phyloP scores from a whole-genome alignment of 768 basidiomycete genomes.

The Termitomyces sp. region DNA sequence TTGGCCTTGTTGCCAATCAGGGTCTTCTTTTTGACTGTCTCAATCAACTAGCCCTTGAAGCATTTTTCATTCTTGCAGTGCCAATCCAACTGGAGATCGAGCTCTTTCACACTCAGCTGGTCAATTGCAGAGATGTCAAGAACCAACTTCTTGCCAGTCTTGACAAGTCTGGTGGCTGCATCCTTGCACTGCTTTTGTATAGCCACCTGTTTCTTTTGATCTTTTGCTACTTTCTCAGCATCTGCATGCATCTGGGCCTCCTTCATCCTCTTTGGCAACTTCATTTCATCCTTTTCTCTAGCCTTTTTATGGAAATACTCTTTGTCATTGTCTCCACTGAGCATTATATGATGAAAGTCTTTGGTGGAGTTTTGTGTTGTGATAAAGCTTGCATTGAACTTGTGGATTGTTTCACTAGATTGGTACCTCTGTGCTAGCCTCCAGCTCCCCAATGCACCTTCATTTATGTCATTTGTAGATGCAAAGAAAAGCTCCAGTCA shows the following conservation, averaged over 20 bases:
- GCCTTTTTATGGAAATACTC: background rate
- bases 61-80: background rate
- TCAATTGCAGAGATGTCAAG: background rate
- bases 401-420: conserved; percentile 6
- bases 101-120: background rate
- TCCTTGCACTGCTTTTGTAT: background rate
- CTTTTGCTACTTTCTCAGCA: background rate
- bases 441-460: conserved; percentile 17
- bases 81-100: conserved; percentile 1
- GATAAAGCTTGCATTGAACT: conserved; percentile 10
- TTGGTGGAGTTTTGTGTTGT: conserved; percentile 4
- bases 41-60: background rate
- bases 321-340: background rate
- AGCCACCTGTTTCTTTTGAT: background rate
- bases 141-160: background rate
- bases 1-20: background rate
- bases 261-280: background rate
- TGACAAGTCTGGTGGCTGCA: background rate
- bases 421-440: conserved; percentile 1
- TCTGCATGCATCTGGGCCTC: conserved; percentile 1
- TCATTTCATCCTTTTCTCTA: background rate
- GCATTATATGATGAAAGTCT: background rate
- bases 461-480: conserved; percentile 20
- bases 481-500: conserved; percentile 10
- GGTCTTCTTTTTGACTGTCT: background rate